phyloP scores from a whole-genome alignment of 2,329 filamentous ascomycete species.

The Epichloe baconii region DNA sequence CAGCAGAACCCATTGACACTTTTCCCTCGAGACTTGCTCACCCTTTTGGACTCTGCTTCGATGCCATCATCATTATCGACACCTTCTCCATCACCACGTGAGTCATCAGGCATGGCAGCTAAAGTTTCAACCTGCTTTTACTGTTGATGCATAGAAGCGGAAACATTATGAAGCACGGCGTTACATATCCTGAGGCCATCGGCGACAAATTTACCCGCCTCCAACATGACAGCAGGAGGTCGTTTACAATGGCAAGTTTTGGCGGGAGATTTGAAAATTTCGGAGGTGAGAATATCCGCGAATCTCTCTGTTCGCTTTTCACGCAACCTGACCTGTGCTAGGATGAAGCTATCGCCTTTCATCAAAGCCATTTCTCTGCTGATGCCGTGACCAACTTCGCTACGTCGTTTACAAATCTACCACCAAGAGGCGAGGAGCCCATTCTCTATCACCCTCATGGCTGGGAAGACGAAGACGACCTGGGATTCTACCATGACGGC shows the following conservation, averaged over 20 bases:
- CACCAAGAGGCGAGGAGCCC: slow-evolving; percentile 10
- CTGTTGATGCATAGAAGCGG: background rate
- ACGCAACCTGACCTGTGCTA: slow-evolving; percentile 17
- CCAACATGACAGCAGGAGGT: background rate
- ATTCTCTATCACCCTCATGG: background rate
- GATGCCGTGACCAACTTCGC: slow-evolving; percentile 32
- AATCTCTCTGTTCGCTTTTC: too few relatives aligned
- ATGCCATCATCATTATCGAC: background rate
- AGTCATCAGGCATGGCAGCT: background rate
- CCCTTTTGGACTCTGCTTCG: background rate
- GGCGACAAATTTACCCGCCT: background rate
- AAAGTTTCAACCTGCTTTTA: background rate
- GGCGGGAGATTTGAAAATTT: background rate
- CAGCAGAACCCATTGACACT: background rate
- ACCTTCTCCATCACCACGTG: background rate
- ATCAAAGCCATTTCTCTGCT: slow-evolving; percentile 44
- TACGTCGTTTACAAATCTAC: slow-evolving; percentile 29
- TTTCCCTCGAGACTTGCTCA: background rate
- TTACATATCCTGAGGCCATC: background rate
- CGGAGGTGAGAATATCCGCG: background rate
- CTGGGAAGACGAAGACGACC: slow-evolving; percentile 40
- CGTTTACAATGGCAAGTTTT: background rate
- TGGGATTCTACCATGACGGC: slow-evolving; percentile 81
- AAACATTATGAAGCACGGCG: background rate
- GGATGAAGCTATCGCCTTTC: slow-evolving; percentile 48